phyloP scores from a whole-genome alignment of 176 grass and related monocot species.

The Oryza rufipogon region DNA sequence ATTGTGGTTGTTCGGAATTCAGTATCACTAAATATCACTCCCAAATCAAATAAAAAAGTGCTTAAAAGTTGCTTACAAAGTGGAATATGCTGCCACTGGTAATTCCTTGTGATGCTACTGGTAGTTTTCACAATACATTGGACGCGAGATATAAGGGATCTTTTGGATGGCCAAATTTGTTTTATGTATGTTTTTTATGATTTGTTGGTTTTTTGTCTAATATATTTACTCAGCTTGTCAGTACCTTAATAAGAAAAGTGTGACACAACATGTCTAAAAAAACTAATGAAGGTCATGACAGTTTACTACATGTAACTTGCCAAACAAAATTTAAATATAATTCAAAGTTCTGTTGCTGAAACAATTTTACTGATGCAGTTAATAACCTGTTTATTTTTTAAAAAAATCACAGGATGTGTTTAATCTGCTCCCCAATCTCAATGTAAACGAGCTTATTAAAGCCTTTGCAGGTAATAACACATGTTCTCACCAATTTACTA shows the following conservation, averaged over 20 bases:
- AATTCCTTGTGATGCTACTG: not conserved
- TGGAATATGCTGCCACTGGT: not conserved
- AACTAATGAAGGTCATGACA: not conserved
- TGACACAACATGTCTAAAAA: not conserved
- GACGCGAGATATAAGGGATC: not conserved
- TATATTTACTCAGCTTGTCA: not conserved
- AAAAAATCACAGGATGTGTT: slow-evolving; percentile 68
- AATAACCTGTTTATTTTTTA: slow-evolving; percentile 32
- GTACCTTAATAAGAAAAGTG: not conserved
- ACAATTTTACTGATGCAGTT: not conserved
- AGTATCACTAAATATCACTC: not conserved
- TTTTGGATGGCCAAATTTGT: not conserved
- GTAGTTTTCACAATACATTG: not conserved
- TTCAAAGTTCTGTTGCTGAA: not conserved
- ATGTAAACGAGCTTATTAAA: slow-evolving; percentile 92
- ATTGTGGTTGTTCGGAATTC: not conserved
- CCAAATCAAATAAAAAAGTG: not conserved
- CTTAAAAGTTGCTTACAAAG: too few species aligned
- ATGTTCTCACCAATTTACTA: slow-evolving; percentile 5
- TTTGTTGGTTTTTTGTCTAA: not conserved
- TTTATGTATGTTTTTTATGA: slow-evolving; percentile 3
- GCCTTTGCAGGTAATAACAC: slow-evolving; percentile 82
- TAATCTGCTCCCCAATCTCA: slow-evolving; percentile 96
- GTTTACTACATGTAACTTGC: not conserved
- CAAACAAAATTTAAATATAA: not conserved